A percentile compares a stretch with the other conserved stretches of the same genome.
phyloP scores from a whole-genome alignment of 805 yeast genomes.

The Wickerhamiella parazyma region DNA sequence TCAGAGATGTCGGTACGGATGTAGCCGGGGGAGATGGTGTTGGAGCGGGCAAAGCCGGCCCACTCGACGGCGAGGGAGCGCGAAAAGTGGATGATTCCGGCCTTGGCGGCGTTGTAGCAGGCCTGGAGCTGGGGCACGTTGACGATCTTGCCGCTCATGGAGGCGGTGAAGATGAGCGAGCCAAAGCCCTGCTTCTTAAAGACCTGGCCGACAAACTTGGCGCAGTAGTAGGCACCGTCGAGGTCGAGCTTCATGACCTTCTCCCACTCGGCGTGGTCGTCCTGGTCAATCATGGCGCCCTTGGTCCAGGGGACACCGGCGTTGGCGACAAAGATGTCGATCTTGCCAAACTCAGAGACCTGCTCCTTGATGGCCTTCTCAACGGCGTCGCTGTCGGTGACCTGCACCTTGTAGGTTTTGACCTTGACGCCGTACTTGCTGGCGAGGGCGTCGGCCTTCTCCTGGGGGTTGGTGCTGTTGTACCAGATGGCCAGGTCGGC shows the following conservation, averaged over 20 bases:
- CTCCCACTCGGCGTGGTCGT: constrained; percentile 50
- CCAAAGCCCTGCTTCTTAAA: constrained; percentile 69
- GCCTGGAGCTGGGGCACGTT: constrained; percentile 82
- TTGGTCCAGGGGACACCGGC: constrained; percentile 82
- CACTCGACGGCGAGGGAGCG: constrained; percentile 76
- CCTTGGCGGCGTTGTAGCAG: constrained; percentile 73
- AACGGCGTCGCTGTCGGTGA: constrained; percentile 39
- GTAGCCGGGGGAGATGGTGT: constrained; percentile 74
- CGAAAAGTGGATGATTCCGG: constrained; percentile 63
- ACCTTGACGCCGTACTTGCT: constrained; percentile 45
- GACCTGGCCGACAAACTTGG: constrained; percentile 57
- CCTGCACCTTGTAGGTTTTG: constrained; percentile 50
- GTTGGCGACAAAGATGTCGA: constrained; percentile 77
- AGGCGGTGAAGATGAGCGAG: constrained; percentile 70
- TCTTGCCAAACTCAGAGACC: constrained; percentile 58
- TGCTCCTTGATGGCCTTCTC: constrained; percentile 37
- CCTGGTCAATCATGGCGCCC: constrained; percentile 40
- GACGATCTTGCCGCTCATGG: constrained; percentile 82
- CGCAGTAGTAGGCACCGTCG: constrained; percentile 69
- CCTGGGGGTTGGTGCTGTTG: constrained; percentile 50
- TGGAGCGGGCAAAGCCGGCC: constrained; percentile 72
- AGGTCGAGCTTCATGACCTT: constrained; percentile 61
- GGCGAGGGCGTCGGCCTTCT: constrained; percentile 43
- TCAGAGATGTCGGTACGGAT: constrained; percentile 54
- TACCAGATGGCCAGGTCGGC: constrained; percentile 67